Evolutionary conservation across 2,329 filamentous ascomycete species (phyloP), one percentile per base, ranked within the genome.

Genomic region (Trichoderma arundinaceum): DNA sequence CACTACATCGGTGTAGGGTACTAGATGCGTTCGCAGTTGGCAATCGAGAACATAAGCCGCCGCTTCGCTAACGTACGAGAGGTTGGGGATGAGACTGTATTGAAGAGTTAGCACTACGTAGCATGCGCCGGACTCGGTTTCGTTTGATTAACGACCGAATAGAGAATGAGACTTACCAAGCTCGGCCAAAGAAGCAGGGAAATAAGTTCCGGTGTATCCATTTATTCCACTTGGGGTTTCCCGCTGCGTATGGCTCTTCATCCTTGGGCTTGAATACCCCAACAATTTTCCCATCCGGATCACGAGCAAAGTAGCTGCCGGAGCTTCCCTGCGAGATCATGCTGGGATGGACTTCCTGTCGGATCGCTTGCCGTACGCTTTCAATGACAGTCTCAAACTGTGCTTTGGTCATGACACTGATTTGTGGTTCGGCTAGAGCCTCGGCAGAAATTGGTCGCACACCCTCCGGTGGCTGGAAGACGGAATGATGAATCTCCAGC

Each of bases 231-330:
- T 99, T 99, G 6, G 95, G 95, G 75, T 99, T 99, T 71, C 92
- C 91, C 38, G 92, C 95, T 1, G 95, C 95, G 75, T 97, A 99
- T 0, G 95, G 95, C 77, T 99, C 96, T 80, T 99, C 95, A 72
- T 99, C 95, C 79, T 99, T 99, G 48, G 95, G 95, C 77, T 99
- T 99, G 81, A 99, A 99, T 4, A 99, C 95, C 41, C 94, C 95
- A 4, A 99, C 92, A 15, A 97, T 92, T 80, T 96, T 97, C 59
- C 95, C 95, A 65, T 94, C 90, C 1, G 87, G 87, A 73, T 97
- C 96, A 66, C 94, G 86, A 32, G 95, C 95, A 83, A 99, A 99
- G 80, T 99, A 99, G 77, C 94, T 97, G 56, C 95, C 95, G 3
- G 95, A 98, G 78, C 94, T 98, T 44, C 95, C 95, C 77, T 99